Conservation (phyloP, 306 rosid genomes). For the Vigna angularis region DNA sequence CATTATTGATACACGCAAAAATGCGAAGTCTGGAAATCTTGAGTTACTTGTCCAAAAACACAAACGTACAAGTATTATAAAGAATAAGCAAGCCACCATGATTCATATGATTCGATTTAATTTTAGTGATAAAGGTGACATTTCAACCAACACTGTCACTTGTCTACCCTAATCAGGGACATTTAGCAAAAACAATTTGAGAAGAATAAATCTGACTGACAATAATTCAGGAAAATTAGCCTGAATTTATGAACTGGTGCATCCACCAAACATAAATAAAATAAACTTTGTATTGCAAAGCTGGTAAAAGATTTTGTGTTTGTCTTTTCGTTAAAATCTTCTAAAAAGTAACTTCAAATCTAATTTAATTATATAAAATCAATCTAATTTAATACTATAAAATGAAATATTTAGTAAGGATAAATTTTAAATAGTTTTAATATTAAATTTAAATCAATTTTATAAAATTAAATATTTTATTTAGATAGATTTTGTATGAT, state of each 20-base stretch:
- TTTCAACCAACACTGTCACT: conserved; percentile 10
- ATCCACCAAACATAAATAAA: too few species aligned
- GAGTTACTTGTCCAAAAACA: background rate
- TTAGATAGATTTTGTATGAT: too few species aligned
- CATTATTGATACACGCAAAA: conserved; percentile 9
- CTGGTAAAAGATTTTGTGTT: background rate
- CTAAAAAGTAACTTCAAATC: too few species aligned
- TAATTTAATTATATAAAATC: too few species aligned
- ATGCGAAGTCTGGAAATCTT: background rate
- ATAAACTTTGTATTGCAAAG: background rate
- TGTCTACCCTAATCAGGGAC: background rate
- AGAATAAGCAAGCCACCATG: conserved; percentile 18
- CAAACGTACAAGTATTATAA: background rate
- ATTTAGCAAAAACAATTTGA: conserved; percentile 8
- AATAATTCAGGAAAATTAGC: background rate
- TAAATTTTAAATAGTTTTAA: too few species aligned
- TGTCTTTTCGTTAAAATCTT: background rate
- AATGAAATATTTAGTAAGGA: too few species aligned
- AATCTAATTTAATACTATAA: too few species aligned
- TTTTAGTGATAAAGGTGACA: conserved; percentile 24
- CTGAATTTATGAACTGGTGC: background rate
- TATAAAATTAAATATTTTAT: too few species aligned
- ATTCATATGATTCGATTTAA: background rate
- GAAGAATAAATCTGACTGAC: conserved; percentile 23
- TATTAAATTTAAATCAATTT: too few species aligned